Evolutionary conservation across 2,329 filamentous ascomycete genomes (phyloP), one percentile per base, ranked within the genome.

Genomic region (Talaromyces sp.): DNA sequence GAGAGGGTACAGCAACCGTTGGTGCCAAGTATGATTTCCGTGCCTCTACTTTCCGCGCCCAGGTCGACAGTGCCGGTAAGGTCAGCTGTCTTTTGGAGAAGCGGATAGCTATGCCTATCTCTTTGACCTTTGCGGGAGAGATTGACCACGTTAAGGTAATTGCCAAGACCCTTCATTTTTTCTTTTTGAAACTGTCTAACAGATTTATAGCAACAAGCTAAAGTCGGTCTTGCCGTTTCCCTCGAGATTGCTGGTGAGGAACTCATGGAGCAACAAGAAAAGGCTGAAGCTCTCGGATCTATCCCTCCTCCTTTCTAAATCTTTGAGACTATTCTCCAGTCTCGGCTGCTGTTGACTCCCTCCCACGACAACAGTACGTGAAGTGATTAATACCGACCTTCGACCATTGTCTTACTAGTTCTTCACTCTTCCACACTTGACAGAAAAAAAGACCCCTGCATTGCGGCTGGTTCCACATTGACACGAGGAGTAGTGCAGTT

Each of bases 21-120:
- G 95, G 94, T 74, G 92, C 93, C 77, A 99, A 99, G 82, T 99
- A 99, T 82, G 94, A 97, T 78, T 99, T 99, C 87, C 88, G 92
- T 75, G 91, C 93, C 82, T 95, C 92, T 63, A 95, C 92, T 60
- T 97, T 97, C 88, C 89, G 94, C 70, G 95, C 94, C 52, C 95
- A 99, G 82, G 86, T 98, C 72, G 95, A 99, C 82, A 96, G 93
- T 74, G 89, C 92, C 77, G 95, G 95, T 78, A 97, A 96, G 83
- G 85, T 99, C 67, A 92, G 90, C 80, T 95, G 92, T 76, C 82
- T 97, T 74, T 82, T 98, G 71, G 95, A 99, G 85, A 98, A 97
- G 88, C 90, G 93, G 75, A 91, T 99, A 74, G 93, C 93, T 35
- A 92, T 93, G 69, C 91, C 93, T 33, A 93, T 99, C 66, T 90